Base-by-base conservation (phyloP, 2,329 filamentous ascomycete genomes). In the Lachnellula suecica region DNA sequence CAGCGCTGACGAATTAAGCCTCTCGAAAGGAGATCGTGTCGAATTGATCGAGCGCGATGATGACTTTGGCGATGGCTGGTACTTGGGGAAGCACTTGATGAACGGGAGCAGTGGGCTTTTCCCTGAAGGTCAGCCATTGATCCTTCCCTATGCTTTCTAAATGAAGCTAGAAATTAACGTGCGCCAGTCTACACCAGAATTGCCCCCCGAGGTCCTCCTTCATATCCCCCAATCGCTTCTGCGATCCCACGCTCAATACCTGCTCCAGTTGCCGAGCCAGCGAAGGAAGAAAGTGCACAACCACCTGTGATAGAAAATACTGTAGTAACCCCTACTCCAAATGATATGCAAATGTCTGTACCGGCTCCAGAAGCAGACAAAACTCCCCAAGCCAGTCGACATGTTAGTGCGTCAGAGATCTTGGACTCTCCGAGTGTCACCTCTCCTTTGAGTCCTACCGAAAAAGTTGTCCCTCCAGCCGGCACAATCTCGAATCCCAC, bases 11-110 rank as follows among this genome's bases (percentile, higher is more conserved):
- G 94, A 99, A 77, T 79, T 99, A 66, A 95, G 84, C 63, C 79
- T 99, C 60, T 78, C 83, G 50, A 95, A 95, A 67, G 92, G 89
- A 63, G 89, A 94, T 65, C 84, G 88, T 58, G 87, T 95, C 56
- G 87, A 93, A 73, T 74, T 95, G 57, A 83, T 93, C 59, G 89
- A 94, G 72, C 82, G 89, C 64, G 89, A 94, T 68, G 89, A 94
- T 69, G 89, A 94, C 68, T 95, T 94, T 69, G 88, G 88, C 56
- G 89, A 95, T 70, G 89, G 90, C 49, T 92, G 88, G 89, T 95
- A 89, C 68, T 70, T 93, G 64, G 89, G 85, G 56, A 83, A 83
- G 65, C 89, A 93, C 71, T 72, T 90, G 61, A 77, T 81, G 59
- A 91, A 86, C 69, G 83, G 82, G 55, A 86, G 85, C 65, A 91